Conservation (phyloP, 2,329 filamentous ascomycete species). For the Fusarium sublunatum region DNA sequence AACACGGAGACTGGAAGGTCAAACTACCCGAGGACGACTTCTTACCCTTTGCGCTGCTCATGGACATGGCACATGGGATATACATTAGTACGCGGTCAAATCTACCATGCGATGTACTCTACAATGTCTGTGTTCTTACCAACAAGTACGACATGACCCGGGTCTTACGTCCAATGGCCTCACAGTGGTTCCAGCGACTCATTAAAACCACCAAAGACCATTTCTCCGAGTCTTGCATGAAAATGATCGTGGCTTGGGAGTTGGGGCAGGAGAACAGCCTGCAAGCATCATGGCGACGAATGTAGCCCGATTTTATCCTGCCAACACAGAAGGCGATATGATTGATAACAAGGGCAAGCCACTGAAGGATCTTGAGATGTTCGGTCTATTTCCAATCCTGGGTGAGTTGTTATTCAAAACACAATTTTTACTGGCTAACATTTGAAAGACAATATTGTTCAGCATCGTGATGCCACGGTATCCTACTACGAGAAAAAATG, state of each 20-base stretch:
- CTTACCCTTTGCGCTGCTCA: background rate
- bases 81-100: background rate
- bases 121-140: slow-evolving; percentile 1
- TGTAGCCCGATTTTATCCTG: background rate
- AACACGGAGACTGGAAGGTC: slow-evolving; percentile 5
- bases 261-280: background rate
- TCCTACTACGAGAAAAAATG: background rate
- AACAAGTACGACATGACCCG: slow-evolving; percentile 25
- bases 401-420: background rate
- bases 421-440: background rate
- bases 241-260: background rate
- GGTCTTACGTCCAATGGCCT: background rate
- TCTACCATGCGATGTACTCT: background rate
- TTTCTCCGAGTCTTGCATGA: background rate
- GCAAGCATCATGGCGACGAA: background rate
- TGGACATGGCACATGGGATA: slow-evolving; percentile 6
- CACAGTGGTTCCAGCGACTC: background rate
- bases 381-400: background rate
- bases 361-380: background rate
- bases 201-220: background rate
- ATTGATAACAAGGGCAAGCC: background rate
- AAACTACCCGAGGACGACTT: slow-evolving; percentile 6
- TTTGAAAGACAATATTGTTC: background rate
- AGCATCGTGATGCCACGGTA: background rate
- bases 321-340: background rate